Evolutionary conservation across 1,284 basidiomycete species (phyloP), one percentile per base, ranked within the genome.

Genomic region (Trametes sp.): DNA sequence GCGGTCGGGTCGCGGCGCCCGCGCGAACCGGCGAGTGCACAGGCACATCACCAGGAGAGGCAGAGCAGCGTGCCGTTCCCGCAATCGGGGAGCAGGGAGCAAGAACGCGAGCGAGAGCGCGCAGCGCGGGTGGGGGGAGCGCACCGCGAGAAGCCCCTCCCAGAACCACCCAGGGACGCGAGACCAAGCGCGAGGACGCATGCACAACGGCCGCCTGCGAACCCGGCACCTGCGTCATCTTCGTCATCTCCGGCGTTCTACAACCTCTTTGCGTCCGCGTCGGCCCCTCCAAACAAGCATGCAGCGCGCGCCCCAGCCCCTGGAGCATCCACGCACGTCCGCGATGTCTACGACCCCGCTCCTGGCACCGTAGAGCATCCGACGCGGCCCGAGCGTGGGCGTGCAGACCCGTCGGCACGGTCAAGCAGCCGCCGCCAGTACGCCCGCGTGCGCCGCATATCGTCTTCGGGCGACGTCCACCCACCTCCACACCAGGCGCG

Each of bases 101-200:
- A 46, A 23, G 35, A 28, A 36, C 4, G 52, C 35, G 51, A 21
- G 10, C 16, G 21, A 2, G 45, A 13, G 3, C 31, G 24, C 16
- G 33, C 49, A 13, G 23, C 8, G 54, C 16, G 16, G 36, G 35
- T 9, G 41, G 33, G 26, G 11, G n/a, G 36, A 24, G 26, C 35
- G 38, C 45, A 31, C 21, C 44, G 52, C 61, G 61, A 61, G 59
- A 60, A 60, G 46, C 59, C 59, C n/a, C 59, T 60, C 2, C 59
- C 59, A 6, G 46, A 49, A 46, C 59, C 52, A 24, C 59, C 59
- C 21, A 48, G 41, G 49, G 50, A 58, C 10, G 29, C 48, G 28
- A 16, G 38, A 24, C 16, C 31, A 31, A 33, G 21, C 13, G 46
- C 26, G 23, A 41, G 36, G 38, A 31, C 9, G 28, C 33, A 24